Evolutionary conservation across 169 alveolate genomes (phyloP), one percentile per base, ranked within the genome.

Genomic region (Plasmodium gonderi): DNA sequence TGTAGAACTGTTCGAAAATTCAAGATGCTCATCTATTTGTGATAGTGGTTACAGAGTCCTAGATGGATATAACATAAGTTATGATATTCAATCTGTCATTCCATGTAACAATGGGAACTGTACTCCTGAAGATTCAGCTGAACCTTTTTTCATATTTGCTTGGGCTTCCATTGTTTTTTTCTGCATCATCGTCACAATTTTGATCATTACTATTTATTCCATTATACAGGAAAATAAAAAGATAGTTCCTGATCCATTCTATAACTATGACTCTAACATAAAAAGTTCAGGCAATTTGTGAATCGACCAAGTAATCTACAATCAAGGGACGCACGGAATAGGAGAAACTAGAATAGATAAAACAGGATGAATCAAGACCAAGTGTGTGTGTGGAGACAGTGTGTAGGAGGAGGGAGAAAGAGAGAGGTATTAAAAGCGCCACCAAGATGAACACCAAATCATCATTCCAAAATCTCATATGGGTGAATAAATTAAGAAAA

Each of bases 71-170:
- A 42, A 82, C 23, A 26, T 69, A 44, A 8, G n/a, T 6, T 68
- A 69, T 38, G 82, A 45, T 54, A 23, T 42, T 17, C 92, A 82
- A 31, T 36, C 67, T 3, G 83, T 69, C 38, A 68, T 82, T 31
- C 92, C 92, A 3, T 82, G 92, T 47, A 69, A 82, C 77, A 72
- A 82, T 82, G 92, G 92, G 29, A 72, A 82, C 9, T 82, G 92
- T 69, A 44, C 72, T 44, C 23, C 33, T 49, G 81, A 82, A 69
- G 82, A 82, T 82, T 68, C 36, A 14, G 17, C 42, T 45, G 92
- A 82, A 54, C 92, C 92, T 14, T 75, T 82, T 17, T 12, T 69
- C 60, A 82, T 82, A 9, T 82, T 82, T 75, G 75, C 83, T 23
- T 74, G 64, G 76, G 36, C 83, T 23, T 68, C 92, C 40, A 82